Percentiles rank a stretch among this genome's conserved stretches.
phyloP scores from a whole-genome alignment of 2,329 filamentous ascomycete species.

The Stromatinia cepivora region DNA sequence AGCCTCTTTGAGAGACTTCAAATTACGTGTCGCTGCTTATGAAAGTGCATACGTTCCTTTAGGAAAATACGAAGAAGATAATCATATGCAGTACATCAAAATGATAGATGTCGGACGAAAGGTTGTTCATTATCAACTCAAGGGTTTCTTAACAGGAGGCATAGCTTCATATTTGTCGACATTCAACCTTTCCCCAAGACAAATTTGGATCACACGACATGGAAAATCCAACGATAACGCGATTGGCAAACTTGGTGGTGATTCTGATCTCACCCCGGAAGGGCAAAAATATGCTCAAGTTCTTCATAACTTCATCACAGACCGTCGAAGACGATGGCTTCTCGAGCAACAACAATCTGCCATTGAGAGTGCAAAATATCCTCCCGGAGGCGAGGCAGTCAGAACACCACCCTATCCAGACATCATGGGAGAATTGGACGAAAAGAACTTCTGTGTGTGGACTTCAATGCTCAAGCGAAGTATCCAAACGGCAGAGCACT shows the following conservation, averaged over 20 bases:
- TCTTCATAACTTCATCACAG: conserved; percentile 79
- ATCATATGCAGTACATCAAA: conserved; percentile 89
- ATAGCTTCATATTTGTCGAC: conserved; percentile 95
- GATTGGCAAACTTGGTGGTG: conserved; percentile 84
- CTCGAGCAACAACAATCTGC: conserved; percentile 75
- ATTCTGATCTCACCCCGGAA: conserved; percentile 79
- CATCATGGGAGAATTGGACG: conserved; percentile 64
- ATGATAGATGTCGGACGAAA: conserved; percentile 98
- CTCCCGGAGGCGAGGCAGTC: conserved; percentile 79
- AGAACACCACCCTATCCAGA: conserved; percentile 94
- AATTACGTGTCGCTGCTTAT: conserved; percentile 86
- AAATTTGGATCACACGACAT: conserved; percentile 98
- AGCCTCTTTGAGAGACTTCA: conserved; percentile 86
- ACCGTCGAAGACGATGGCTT: conserved; percentile 79
- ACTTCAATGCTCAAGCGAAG: conserved; percentile 94
- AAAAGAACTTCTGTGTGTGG: conserved; percentile 97
- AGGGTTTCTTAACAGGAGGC: conserved; percentile 87
- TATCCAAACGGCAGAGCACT: conserved; percentile 83
- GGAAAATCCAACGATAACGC: conserved; percentile 89
- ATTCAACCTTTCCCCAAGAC: conserved; percentile 91
- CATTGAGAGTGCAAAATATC: conserved; percentile 69
- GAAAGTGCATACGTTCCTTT: conserved; percentile 92
- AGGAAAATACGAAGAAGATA: conserved; percentile 84
- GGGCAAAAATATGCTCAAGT: conserved; percentile 77
- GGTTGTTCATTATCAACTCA: conserved; percentile 84